Base-by-base conservation (phyloP, 75 land plant species). In the Ceratopteris richardii region DNA sequence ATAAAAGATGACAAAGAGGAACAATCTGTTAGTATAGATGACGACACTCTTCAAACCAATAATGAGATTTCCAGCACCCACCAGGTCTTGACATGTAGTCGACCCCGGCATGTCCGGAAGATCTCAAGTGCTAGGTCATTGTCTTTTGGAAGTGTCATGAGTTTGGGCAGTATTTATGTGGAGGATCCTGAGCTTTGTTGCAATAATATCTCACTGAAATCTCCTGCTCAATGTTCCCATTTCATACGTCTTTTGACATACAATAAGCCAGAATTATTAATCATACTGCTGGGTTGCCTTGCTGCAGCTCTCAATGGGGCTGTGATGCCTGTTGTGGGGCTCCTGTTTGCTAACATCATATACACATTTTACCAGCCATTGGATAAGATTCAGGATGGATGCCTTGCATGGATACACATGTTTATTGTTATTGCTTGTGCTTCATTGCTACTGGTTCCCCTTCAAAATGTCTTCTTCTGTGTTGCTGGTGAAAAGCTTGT, bases 401-500 rank as follows among this genome's bases (percentile, higher is more conserved):
- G 65, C 19, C 59, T 63, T 13, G 73, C 73, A 53, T 77, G 77
- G 77, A 61, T 80, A 14, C 62, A 72, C 14, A 72, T 77, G 68
- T 80, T 68, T 50, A 23, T 77, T 1, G 47, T 56, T 0, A 24
- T 77, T 20, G 83, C 68, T 11, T 20, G 58, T 14, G 65, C 56
- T 11, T 13, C 57, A 0, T 26, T 77, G 19, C 20, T 74, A 19
- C 52, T 42, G 2, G 22, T 24, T 18, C 76, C 77, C 11, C 11
- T 27, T 13, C 63, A 65, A 16, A 20, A 28, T 7, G 66, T 29
- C 54, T 59, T 57, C 1, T 81, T 77, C 60, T 76, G 57, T 28
- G 48, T 81, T 30, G 77, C 76, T 18, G 84, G 84, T 14, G 63
- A 64, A 1, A 60, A 61, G 29, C 65, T 81, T 12, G 53, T 81